These are phyloP conservation scores for Aspergillus indologenus DNA, from an alignment of 495 filamentous ascomycete genomes.

Conservation along the genomic window DNA sequence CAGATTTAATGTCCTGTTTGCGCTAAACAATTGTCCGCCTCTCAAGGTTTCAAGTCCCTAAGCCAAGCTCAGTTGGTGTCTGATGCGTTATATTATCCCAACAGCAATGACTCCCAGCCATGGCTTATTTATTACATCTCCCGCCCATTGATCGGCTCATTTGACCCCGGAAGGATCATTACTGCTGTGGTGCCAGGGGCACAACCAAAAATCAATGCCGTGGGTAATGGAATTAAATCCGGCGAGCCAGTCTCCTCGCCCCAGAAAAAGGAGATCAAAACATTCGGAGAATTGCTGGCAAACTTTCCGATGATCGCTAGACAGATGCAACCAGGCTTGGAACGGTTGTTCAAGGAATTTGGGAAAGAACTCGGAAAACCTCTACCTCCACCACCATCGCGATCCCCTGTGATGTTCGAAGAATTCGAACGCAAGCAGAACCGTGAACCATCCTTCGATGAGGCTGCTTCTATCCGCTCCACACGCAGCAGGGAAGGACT, in stretches of 20 bases:
- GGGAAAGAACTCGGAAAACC: constrained; percentile 80
- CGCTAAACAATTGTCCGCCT: constrained; percentile 16
- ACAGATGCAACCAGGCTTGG: constrained; percentile 92
- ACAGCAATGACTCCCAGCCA: constrained; percentile 75
- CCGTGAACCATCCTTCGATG: constrained; percentile 28
- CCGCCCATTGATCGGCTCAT: constrained; percentile 79
- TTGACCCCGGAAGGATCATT: constrained; percentile 67
- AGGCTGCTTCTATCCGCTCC: constrained; percentile 35
- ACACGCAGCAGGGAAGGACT: constrained; percentile 34
- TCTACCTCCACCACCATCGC: constrained; percentile 71
- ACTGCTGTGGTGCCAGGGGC: constrained; percentile 55
- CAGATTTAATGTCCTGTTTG: neutral
- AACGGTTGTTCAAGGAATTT: constrained; percentile 88
- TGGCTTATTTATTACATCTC: constrained; percentile 99
- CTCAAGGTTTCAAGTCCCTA: constrained; percentile 81
- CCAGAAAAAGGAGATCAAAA: constrained; percentile 84
- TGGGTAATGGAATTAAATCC: constrained; percentile 34
- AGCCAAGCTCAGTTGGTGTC: constrained; percentile 86
- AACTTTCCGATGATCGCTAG: constrained; percentile 94
- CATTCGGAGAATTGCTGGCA: constrained; percentile 85
- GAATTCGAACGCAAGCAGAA: constrained; percentile 25
- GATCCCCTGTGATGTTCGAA: constrained; percentile 40
- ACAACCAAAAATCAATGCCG: constrained; percentile 27
- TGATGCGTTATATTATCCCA: constrained; percentile 84
- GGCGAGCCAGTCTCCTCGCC: constrained; percentile 38